phyloP scores from a whole-genome alignment of 345 rosid species.

The Eucalyptus erythrocorys region DNA sequence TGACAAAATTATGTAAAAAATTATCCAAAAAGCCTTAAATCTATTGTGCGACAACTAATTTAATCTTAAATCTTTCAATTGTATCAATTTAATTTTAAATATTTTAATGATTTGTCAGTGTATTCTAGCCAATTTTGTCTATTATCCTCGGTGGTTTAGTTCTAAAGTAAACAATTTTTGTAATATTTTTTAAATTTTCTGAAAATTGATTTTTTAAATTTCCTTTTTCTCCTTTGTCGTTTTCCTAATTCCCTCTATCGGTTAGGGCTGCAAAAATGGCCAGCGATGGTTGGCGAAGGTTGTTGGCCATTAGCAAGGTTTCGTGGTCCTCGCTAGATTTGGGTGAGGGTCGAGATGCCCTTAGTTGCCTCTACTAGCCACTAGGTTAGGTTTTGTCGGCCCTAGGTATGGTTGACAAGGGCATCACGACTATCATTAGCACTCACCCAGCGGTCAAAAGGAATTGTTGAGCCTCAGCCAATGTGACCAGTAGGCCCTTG shows the following conservation, averaged over 20 bases:
- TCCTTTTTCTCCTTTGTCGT: background rate
- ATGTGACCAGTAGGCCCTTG: background rate
- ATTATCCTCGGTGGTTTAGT: no score
- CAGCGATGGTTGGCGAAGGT: background rate
- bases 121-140: background rate
- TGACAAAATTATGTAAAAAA: background rate
- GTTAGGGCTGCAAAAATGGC: background rate
- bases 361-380: background rate
- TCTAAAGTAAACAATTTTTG: background rate
- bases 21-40: background rate
- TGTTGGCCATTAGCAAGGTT: background rate
- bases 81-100: fast-evolving
- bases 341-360: background rate
- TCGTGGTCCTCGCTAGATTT: no score
- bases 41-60: fast-evolving
- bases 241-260: background rate
- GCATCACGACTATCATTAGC: background rate
- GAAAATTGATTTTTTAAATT: background rate
- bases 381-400: background rate
- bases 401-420: fast-evolving
- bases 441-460: fast-evolving
- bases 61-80: fast-evolving
- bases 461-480: fast-evolving
- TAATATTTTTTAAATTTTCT: background rate
- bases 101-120: fast-evolving